A percentile compares a stretch with the other conserved stretches of the same genome.
Conservation (phyloP, 352 stramenopile species). For the Globisporangium irregulare region DNA sequence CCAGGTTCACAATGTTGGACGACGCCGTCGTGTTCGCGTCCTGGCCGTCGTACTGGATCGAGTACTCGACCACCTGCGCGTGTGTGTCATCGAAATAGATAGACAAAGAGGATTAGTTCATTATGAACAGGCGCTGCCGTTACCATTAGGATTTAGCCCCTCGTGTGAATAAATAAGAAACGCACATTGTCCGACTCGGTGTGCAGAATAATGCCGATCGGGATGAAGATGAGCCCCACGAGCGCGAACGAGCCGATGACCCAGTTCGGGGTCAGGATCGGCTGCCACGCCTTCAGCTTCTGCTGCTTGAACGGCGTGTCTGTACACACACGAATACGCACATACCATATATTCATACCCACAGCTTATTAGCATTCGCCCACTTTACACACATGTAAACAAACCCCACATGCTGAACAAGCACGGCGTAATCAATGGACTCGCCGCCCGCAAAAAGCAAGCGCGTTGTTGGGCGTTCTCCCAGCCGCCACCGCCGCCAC, state of each 20-base stretch:
- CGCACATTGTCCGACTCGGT: slow-evolving; percentile 83
- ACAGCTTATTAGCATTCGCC: too few relatives aligned
- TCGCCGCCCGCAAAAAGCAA: neutral
- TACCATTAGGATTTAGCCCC: neutral
- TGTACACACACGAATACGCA: slow-evolving; percentile 16
- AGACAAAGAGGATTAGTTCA: neutral
- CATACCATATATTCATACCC: neutral
- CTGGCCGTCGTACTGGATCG: slow-evolving; percentile 87
- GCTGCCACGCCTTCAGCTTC: slow-evolving; percentile 94
- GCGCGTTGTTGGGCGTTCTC: neutral
- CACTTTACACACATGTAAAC: neutral
- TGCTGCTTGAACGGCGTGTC: slow-evolving; percentile 90
- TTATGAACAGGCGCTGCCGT: neutral
- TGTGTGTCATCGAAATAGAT: neutral
- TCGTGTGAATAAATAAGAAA: neutral
- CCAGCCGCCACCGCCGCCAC: neutral
- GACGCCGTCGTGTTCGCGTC: slow-evolving; percentile 33
- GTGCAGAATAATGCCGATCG: slow-evolving; percentile 89
- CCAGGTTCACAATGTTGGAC: slow-evolving; percentile 58
- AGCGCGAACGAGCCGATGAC: slow-evolving; percentile 94
- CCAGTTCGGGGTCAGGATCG: slow-evolving; percentile 95
- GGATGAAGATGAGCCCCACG: slow-evolving; percentile 94
- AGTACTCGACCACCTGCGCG: slow-evolving; percentile 84
- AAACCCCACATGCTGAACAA: neutral
- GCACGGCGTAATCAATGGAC: neutral